These are phyloP conservation scores for Magnolia officinalis DNA, from an alignment of 164 flowering plant species.

Conservation along the genomic window DNA sequence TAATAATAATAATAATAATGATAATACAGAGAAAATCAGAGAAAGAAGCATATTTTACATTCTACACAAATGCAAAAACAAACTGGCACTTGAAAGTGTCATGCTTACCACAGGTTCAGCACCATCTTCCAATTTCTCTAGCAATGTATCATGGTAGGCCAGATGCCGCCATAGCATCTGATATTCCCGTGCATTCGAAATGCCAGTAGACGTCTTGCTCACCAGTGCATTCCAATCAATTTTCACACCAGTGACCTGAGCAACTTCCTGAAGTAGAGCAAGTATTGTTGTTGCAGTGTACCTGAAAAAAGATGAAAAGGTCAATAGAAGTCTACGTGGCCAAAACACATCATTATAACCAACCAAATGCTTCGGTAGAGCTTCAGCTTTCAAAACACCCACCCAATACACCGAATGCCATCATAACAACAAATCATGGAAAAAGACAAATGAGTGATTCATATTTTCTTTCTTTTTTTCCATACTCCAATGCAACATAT, in stretches of 20 bases:
- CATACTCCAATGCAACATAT: background rate
- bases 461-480: background rate
- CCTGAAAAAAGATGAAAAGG: constrained; percentile 31
- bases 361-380: background rate
- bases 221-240: constrained; percentile 73
- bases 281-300: constrained; percentile 59
- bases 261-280: constrained; percentile 71
- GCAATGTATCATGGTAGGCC: constrained; percentile 59
- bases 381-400: background rate
- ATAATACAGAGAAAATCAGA: too few species aligned
- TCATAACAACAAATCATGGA: background rate
- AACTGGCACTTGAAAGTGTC: background rate
- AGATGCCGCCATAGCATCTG: constrained; percentile 95
- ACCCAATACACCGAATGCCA: background rate
- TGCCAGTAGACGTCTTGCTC: constrained; percentile 70
- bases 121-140: constrained; percentile 42
- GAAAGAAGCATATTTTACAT: too few species aligned
- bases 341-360: background rate
- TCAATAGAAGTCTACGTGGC: background rate
- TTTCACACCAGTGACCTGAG: constrained; percentile 43
- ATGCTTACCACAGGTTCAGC: constrained; percentile 60
- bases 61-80: too few species aligned
- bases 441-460: background rate
- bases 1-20: too few species aligned
- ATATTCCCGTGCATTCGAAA: constrained; percentile 74